These are phyloP conservation scores for Thecamonas trahens DNA, from an alignment of 78 protist genomes.

Conservation along the genomic window DNA sequence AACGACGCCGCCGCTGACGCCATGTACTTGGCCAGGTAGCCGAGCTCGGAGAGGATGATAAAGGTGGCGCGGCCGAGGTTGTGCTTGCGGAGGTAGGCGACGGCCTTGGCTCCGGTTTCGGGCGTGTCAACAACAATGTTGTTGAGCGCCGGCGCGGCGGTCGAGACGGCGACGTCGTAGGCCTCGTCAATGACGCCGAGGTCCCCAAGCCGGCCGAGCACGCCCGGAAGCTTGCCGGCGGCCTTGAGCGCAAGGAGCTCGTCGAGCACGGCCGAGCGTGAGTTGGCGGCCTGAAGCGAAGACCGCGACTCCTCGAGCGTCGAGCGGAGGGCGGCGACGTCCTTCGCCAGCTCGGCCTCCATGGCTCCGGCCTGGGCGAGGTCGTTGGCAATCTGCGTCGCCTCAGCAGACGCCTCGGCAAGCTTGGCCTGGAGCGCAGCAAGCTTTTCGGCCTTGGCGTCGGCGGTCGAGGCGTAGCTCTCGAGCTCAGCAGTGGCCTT, in stretches of 20 bases:
- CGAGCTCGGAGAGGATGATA: slow-evolving; percentile 82
- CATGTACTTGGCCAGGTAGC: not conserved
- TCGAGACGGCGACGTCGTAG: slow-evolving; percentile 93
- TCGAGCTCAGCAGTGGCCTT: slow-evolving; percentile 26
- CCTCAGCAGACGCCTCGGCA: no score
- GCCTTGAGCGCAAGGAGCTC: slow-evolving; percentile 31
- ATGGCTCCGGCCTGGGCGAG: not conserved
- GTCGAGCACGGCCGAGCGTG: slow-evolving; percentile 19
- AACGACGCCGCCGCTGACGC: not conserved
- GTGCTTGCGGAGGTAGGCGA: slow-evolving; percentile 42
- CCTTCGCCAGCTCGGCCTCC: not conserved
- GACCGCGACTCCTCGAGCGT: slow-evolving; percentile 20
- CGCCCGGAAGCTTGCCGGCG: slow-evolving; percentile 43
- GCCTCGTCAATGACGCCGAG: slow-evolving; percentile 86
- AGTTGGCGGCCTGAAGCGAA: not conserved
- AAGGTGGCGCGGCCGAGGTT: slow-evolving; percentile 90
- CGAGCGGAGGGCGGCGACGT: not conserved
- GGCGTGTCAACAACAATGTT: slow-evolving; percentile 87
- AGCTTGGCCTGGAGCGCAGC: not conserved
- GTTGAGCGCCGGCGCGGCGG: slow-evolving; percentile 78
- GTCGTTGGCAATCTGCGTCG: no score
- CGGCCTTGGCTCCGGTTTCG: slow-evolving; percentile 45
- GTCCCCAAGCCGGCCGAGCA: slow-evolving; percentile 95
- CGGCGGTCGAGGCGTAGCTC: not conserved
- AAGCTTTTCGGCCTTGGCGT: not conserved